phyloP scores from a whole-genome alignment of 345 rosid species.

The Melaleuca quinquenervia region DNA sequence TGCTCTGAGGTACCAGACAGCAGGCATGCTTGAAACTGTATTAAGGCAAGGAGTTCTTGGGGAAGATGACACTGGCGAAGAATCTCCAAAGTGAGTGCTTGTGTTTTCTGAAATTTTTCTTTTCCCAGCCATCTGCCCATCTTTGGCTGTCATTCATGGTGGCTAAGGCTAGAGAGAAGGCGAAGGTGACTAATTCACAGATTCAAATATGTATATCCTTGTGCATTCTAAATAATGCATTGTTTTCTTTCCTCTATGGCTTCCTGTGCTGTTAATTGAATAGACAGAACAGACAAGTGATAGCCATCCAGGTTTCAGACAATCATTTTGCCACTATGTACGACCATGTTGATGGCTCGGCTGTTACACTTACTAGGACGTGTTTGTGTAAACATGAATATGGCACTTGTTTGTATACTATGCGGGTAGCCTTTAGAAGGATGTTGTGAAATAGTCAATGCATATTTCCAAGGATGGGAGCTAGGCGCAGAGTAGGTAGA shows the following conservation, averaged over 20 bases:
- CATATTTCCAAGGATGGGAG: not conserved
- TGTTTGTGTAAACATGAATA: not conserved
- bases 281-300: not conserved
- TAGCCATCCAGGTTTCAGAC: not conserved
- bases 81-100: conserved; percentile 63
- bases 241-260: not conserved
- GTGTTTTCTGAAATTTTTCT: not conserved
- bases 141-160: not conserved
- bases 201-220: not conserved
- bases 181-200: not conserved
- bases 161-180: not conserved
- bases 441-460: not conserved
- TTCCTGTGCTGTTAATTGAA: not conserved
- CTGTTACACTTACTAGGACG: not conserved
- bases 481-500: not conserved
- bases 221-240: not conserved
- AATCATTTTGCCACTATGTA: not conserved
- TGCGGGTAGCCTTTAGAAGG: not conserved
- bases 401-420: not conserved
- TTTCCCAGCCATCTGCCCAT: not conserved
- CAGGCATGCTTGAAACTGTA: conserved; percentile 79
- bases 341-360: not conserved
- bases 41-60: conserved; percentile 90
- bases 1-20: conserved; percentile 75
- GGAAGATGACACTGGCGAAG: conserved; percentile 95